A percentile compares a stretch with the other conserved stretches of the same genome.
Evolutionary conservation across 2,329 filamentous ascomycete genomes (phyloP).

Genomic region (Colletotrichum noveboracense): DNA sequence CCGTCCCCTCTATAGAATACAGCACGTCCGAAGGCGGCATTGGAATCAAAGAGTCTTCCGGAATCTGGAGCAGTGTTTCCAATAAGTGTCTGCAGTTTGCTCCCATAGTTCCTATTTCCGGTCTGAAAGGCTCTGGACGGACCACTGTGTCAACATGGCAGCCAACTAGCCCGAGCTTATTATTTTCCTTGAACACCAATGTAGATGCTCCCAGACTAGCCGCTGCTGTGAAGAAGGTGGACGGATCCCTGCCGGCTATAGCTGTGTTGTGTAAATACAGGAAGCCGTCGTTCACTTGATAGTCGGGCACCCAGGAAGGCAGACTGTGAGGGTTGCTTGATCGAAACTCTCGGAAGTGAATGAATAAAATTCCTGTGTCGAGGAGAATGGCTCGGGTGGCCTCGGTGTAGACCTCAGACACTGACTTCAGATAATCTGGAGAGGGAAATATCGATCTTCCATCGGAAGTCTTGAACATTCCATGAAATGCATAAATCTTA

Average conservation of each 20-base stretch:
- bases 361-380: not conserved
- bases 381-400: not conserved
- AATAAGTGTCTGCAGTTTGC: not conserved
- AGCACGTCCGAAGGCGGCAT: not conserved
- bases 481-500: not conserved
- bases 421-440: not conserved
- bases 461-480: not conserved
- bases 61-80: not conserved
- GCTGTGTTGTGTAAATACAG: rapidly evolving
- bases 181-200: rapidly evolving
- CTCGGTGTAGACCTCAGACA: not conserved
- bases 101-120: rapidly evolving
- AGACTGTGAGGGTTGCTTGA: not conserved
- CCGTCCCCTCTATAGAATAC: too few relatives aligned
- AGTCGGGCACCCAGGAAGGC: not conserved
- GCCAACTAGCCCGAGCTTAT: not conserved
- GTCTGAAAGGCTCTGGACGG: not conserved
- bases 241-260: rapidly evolving
- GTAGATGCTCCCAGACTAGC: rapidly evolving
- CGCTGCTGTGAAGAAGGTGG: not conserved
- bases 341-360: not conserved
- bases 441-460: not conserved
- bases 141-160: not conserved
- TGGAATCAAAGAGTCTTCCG: not conserved
- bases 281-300: rapidly evolving